Evolutionary conservation across 2,329 filamentous ascomycete genomes (phyloP), one percentile per base, ranked within the genome.

Genomic region (Ophiosphaerella korrae): DNA sequence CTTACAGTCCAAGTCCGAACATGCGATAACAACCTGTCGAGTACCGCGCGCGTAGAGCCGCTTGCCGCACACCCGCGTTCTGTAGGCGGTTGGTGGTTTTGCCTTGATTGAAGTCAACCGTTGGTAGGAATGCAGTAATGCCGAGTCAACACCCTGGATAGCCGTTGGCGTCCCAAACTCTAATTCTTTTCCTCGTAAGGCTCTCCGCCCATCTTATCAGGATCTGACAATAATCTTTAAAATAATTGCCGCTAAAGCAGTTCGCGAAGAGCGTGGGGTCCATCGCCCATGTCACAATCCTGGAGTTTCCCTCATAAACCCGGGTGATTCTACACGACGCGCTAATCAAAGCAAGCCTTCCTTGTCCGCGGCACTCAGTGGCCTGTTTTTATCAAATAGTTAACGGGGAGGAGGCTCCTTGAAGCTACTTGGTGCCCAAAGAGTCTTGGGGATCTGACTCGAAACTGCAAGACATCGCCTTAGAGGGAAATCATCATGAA

Each of bases 121-220:
- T 11, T 21, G 34, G 33, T 42, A 21, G 32, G 11, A 36, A 48
- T 18, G 39, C 34, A 40, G 29, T 45, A 31, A 40, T 38, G 31
- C 40, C 57, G 60, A 62, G 56, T 64, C 58, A 51, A 46, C 29
- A 49, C 51, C 52, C 53, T 49, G 35, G 43, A 60, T 49, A 37
- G 46, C 50, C 58, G 60, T 64, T 64, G 58, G 33, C 26, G 7
- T 29, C 26, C 9, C 26, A 53, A 56, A 45, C 51, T 48, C 42
- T 55, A 55, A 60, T 62, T 44, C 53, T 54, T 46, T 41, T 11
- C 50, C 52, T 41, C 48, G 21, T 36, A 46, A 43, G 26, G 43
- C 32, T 52, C 57, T 46, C 43, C 51, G 50, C 29, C 34, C 23
- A 29, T n/a, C 29, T 16, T 16, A 12, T 36, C 42, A 48, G 18